phyloP scores from a whole-genome alignment of 129 eudicot species.

The Scalesia atractyloides region DNA sequence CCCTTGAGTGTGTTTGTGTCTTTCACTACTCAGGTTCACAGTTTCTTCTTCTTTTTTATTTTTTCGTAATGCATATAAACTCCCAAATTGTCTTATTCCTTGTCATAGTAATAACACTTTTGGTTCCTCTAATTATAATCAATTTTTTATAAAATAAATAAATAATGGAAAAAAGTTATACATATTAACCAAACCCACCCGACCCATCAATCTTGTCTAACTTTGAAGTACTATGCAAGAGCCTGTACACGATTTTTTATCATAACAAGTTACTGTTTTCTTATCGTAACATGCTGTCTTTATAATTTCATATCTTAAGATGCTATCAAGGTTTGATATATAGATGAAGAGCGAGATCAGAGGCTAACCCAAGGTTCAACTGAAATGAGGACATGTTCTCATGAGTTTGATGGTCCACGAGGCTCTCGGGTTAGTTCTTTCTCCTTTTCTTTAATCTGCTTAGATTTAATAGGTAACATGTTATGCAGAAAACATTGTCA shows the following conservation, averaged over 20 bases:
- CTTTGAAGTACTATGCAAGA: neutral
- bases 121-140: too few species aligned
- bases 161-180: neutral
- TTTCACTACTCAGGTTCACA: too few species aligned
- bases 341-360: neutral
- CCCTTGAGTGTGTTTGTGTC: too few species aligned
- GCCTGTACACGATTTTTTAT: neutral
- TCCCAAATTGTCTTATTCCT: too few species aligned
- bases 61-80: too few species aligned
- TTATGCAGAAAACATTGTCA: neutral
- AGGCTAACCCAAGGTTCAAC: conserved; percentile 47
- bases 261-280: neutral
- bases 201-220: neutral
- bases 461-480: neutral
- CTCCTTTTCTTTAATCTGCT: conserved; percentile 63
- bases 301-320: neutral
- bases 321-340: neutral
- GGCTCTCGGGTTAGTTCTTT: conserved; percentile 35
- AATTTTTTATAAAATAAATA: too few species aligned
- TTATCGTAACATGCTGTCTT: neutral
- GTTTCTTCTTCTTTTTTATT: too few species aligned
- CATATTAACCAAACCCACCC: neutral
- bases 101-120: too few species aligned
- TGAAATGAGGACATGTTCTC: conserved; percentile 37
- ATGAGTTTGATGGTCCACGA: conserved; percentile 37